These are phyloP conservation scores for Phialophora verrucosa DNA, from an alignment of 2,329 filamentous ascomycete species.

Conservation along the genomic window DNA sequence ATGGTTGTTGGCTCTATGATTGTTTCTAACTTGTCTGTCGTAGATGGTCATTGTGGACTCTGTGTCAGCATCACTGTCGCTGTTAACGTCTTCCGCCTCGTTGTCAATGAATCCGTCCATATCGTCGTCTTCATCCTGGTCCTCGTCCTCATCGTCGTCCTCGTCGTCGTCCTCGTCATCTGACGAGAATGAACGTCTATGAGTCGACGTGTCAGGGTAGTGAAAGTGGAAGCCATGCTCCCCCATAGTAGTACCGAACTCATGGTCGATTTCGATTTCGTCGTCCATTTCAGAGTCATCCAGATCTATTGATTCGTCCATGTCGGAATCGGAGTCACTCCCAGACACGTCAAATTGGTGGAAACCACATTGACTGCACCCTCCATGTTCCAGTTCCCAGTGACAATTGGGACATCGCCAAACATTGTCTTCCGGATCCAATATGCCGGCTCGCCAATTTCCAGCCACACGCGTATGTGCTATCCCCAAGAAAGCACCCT, in stretches of 20 bases:
- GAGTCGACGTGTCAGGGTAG: slow-evolving; percentile 11
- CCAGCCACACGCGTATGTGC: slow-evolving; percentile 27
- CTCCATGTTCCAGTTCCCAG: slow-evolving; percentile 68
- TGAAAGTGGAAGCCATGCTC: slow-evolving; percentile 6
- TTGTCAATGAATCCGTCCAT: slow-evolving; percentile 36
- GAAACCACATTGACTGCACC: slow-evolving; percentile 61
- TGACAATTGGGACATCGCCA: slow-evolving; percentile 67
- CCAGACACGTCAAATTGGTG: slow-evolving; percentile 44
- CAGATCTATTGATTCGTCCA: slow-evolving; percentile 15
- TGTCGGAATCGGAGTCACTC: slow-evolving; percentile 27
- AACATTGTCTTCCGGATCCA: slow-evolving; percentile 64
- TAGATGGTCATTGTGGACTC: slow-evolving; percentile 26
- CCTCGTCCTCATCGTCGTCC: slow-evolving; percentile 21
- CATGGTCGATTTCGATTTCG: slow-evolving; percentile 29
- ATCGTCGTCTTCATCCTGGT: slow-evolving; percentile 32
- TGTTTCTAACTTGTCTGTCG: neutral
- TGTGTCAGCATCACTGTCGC: slow-evolving; percentile 29
- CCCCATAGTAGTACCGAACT: slow-evolving; percentile 23
- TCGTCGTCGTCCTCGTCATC: slow-evolving; percentile 20
- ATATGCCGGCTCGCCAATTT: slow-evolving; percentile 46
- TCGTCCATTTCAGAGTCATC: slow-evolving; percentile 30
- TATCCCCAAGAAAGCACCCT: slow-evolving; percentile 59
- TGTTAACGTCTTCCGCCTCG: slow-evolving; percentile 26
- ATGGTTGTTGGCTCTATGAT: neutral
- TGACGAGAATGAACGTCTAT: neutral